Percentiles rank a stretch among this genome's conserved stretches.
phyloP scores from a whole-genome alignment of 1,284 basidiomycete genomes.

The Moniliophthora roreri region DNA sequence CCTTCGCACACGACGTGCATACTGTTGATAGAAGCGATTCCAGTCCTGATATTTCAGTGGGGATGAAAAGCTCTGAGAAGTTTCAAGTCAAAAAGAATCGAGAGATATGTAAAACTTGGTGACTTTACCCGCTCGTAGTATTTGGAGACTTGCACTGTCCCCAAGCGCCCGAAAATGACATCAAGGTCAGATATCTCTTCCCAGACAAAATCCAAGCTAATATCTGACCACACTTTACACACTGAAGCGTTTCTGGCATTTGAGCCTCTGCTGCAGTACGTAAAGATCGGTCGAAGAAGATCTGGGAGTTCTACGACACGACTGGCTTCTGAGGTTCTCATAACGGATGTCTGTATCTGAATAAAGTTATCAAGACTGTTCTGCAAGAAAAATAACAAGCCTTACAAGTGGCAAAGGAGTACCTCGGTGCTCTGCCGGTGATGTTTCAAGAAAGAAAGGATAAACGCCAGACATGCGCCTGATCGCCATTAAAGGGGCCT shows the following conservation, averaged over 20 bases:
- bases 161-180: background rate
- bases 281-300: background rate
- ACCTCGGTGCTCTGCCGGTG: too few species aligned
- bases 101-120: background rate
- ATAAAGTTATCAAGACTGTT: too few species aligned
- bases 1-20: background rate
- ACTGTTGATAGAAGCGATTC: background rate
- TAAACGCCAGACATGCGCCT: too few species aligned
- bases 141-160: background rate
- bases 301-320: background rate
- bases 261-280: background rate
- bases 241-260: background rate
- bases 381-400: too few species aligned
- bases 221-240: background rate
- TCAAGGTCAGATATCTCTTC: background rate
- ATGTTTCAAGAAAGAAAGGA: too few species aligned
- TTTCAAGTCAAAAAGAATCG: background rate
- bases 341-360: too few species aligned
- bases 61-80: background rate
- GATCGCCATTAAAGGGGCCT: too few species aligned
- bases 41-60: background rate
- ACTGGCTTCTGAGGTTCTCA: too few species aligned
- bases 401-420: too few species aligned
- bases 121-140: background rate
- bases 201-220: conserved; percentile 1